These are phyloP conservation scores for Luffa aegyptiaca DNA, from an alignment of 306 rosid genomes.

Conservation along the genomic window DNA sequence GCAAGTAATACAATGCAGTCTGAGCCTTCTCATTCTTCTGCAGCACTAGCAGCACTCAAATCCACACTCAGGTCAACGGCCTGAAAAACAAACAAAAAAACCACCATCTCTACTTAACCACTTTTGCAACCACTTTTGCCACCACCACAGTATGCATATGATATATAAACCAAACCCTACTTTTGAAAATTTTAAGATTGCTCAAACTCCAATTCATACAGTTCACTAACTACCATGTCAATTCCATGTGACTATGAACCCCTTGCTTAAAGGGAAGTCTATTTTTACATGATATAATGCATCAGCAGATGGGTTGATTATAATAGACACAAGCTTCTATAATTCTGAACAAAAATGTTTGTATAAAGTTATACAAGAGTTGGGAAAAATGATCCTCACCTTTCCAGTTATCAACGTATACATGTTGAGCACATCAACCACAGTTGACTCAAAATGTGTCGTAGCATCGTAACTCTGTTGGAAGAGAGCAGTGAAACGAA, in stretches of 20 bases:
- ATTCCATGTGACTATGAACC: background rate
- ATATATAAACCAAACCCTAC: background rate
- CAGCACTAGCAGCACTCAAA: slow-evolving; percentile 95
- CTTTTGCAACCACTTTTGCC: background rate
- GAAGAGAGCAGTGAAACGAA: slow-evolving; percentile 4
- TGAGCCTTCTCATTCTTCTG: slow-evolving; percentile 52
- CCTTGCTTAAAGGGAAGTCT: background rate
- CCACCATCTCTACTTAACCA: background rate
- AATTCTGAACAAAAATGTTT: background rate
- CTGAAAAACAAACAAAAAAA: slow-evolving; percentile 29
- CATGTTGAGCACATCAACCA: slow-evolving; percentile 85
- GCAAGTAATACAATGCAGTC: background rate
- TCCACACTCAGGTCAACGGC: slow-evolving; percentile 86
- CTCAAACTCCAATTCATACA: background rate
- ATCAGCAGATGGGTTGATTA: too few species aligned
- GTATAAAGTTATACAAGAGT: background rate
- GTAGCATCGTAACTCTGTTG: slow-evolving; percentile 95
- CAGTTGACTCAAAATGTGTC: slow-evolving; percentile 93
- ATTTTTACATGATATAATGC: too few species aligned
- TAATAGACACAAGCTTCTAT: background rate
- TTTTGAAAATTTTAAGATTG: background rate
- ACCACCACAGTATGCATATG: background rate
- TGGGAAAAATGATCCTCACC: slow-evolving; percentile 24
- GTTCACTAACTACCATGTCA: background rate
- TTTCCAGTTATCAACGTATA: slow-evolving; percentile 87